Percentiles rank a stretch among this genome's conserved stretches.
Conservation (phyloP, 2,329 filamentous ascomycete genomes). For the Colletotrichum gigasporum region DNA sequence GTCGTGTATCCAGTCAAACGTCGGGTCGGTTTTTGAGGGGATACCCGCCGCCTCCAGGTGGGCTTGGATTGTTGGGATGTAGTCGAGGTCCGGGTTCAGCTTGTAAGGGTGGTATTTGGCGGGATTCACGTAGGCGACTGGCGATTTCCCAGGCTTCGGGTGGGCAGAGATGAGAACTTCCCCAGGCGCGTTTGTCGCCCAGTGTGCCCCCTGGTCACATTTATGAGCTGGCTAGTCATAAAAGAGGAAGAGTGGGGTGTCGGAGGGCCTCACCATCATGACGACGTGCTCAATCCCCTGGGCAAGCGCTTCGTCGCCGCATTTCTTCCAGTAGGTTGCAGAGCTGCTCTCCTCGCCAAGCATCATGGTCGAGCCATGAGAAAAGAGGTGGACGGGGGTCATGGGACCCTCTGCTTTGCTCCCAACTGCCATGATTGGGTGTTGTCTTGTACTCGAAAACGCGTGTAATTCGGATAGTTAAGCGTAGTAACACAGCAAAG, state of each 20-base stretch:
- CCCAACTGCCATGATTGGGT: constrained; percentile 15
- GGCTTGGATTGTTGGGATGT: constrained; percentile 59
- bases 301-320: constrained; percentile 69
- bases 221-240: constrained; percentile 1
- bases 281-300: constrained; percentile 69
- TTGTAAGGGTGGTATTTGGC: constrained; percentile 71
- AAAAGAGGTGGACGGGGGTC: constrained; percentile 73
- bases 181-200: constrained; percentile 63
- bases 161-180: constrained; percentile 70
- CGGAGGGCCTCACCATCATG: constrained; percentile 64
- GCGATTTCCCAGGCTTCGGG: constrained; percentile 66
- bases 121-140: constrained; percentile 73
- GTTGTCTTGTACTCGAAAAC: background rate
- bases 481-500: too few species aligned
- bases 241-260: background rate
- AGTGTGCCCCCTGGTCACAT: constrained; percentile 66
- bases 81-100: constrained; percentile 65
- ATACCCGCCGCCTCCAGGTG: constrained; percentile 63
- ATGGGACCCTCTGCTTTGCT: constrained; percentile 14
- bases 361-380: constrained; percentile 79
- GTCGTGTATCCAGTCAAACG: constrained; percentile 79
- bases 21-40: constrained; percentile 59
- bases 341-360: constrained; percentile 70
- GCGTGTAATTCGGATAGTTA: too few species aligned
- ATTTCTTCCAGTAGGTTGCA: constrained; percentile 72